Base-by-base conservation (phyloP, 2,329 filamentous ascomycete species). In the Ambrosiella beaveri region DNA sequence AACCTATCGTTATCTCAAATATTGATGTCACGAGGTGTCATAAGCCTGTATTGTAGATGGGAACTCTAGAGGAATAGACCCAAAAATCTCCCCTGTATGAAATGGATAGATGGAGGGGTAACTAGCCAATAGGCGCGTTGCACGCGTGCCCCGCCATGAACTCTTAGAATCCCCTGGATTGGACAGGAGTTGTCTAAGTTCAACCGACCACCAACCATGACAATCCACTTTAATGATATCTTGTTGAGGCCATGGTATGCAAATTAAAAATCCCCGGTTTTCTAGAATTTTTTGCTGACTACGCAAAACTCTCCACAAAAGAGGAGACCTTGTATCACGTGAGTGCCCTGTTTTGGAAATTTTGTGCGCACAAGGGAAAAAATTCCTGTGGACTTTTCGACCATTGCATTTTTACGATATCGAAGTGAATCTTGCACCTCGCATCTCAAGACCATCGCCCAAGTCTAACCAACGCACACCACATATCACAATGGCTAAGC, bases 401-500 rank as follows among this genome's bases (percentile, higher is more conserved):
- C 27, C 41, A 27, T 51, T 58, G 56, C 54, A 60, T 60, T 57
- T 57, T 60, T 60, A 51, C 59, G 58, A 47, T 58, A 54, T 51
- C 56, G 38, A 35, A 56, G 52, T 55, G 59, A 60, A 54, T 55
- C 56, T 60, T 55, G 39, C 57, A 27, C 44, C 52, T 52, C 52
- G 52, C 59, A 60, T 60, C 63, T 63, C 63, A 65, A 63, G 61
- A 64, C 65, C 54, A 52, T 54, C 56, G 57, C 47, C 54, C 15
- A 53, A 57, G 57, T 59, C 59, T 61, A 49, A 54, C 54, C 59
- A 47, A 58, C 54, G 57, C 57, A 68, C 72, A 71, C 41, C 59
- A 60, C 52, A 60, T 47, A 75, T 74, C 80, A 88, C 84, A 76
- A 93, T 93, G 86, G 88, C 87, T 74, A 91, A 93, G 83, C 84